phyloP scores from a whole-genome alignment of 1,284 basidiomycete genomes.

The Malassezia slooffiae region DNA sequence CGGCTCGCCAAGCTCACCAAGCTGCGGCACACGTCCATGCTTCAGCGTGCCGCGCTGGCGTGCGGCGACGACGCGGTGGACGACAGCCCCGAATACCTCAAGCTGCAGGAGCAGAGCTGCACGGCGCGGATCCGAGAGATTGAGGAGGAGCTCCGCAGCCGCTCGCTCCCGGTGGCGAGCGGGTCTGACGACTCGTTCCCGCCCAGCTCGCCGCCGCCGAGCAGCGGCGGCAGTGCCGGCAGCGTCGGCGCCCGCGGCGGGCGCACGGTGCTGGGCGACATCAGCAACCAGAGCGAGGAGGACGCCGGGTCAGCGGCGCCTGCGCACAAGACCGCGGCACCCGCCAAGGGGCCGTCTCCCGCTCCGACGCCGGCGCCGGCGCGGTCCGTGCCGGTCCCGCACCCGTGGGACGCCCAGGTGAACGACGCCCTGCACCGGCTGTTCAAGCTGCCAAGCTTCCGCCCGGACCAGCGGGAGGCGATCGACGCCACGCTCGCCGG shows the following conservation, averaged over 20 bases:
- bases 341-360: too few relatives aligned
- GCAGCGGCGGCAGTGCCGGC: too few relatives aligned
- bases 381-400: too few relatives aligned
- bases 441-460: constrained; percentile 64
- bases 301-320: too few relatives aligned
- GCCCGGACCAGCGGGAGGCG: constrained; percentile 74
- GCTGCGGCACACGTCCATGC: constrained; percentile 8
- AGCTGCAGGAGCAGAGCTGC: constrained; percentile 13
- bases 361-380: too few relatives aligned
- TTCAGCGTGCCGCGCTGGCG: constrained; percentile 12
- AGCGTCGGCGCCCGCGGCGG: too few relatives aligned
- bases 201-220: too few relatives aligned
- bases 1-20: constrained; percentile 2
- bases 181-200: too few relatives aligned
- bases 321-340: too few relatives aligned
- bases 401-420: constrained; percentile 55
- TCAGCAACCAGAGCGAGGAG: too few relatives aligned
- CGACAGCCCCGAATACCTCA: constrained; percentile 13
- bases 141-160: constrained; percentile 3
- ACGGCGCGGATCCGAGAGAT: constrained; percentile 9
- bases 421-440: constrained; percentile 55
- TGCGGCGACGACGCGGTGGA: constrained; percentile 12
- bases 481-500: constrained; percentile 70
- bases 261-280: too few relatives aligned
- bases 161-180: background rate